Conservation (phyloP, 176 grass and related monocot genomes). For the Carex scoparia region DNA sequence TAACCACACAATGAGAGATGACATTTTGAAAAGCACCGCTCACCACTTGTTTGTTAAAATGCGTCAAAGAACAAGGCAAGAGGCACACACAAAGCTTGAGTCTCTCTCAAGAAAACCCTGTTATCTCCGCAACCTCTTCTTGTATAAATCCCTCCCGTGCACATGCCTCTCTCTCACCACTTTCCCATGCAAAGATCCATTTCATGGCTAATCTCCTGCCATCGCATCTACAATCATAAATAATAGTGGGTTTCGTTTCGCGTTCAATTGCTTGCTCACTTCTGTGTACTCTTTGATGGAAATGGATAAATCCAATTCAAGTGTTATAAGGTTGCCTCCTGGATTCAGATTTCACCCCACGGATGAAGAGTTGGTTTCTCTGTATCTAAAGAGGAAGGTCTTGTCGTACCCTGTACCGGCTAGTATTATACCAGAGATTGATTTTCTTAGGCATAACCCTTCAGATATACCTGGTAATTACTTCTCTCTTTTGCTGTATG, state of each 20-base stretch:
- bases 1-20: background rate
- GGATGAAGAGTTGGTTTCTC: conserved; percentile 33
- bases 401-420: conserved; percentile 30
- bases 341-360: conserved; percentile 40
- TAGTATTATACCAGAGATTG: conserved; percentile 32
- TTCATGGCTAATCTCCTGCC: background rate
- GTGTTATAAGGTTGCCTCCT: conserved; percentile 22
- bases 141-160: conserved; percentile 11
- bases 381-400: conserved; percentile 38
- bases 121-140: conserved; percentile 31
- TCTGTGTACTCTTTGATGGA: background rate
- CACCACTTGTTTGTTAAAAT: conserved; percentile 32
- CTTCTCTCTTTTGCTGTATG: background rate
- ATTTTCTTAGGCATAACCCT: conserved; percentile 34
- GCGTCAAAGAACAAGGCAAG: conserved; percentile 18
- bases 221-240: background rate
- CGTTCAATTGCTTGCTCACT: background rate
- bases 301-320: conserved; percentile 21
- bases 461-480: conserved; percentile 31
- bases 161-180: background rate
- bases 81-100: conserved; percentile 26
- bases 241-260: background rate
- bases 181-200: background rate
- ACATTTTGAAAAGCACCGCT: background rate
- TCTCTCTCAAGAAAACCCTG: conserved; percentile 26